phyloP scores from a whole-genome alignment of 805 yeast genomes.

The Hanseniaspora thailandica region DNA sequence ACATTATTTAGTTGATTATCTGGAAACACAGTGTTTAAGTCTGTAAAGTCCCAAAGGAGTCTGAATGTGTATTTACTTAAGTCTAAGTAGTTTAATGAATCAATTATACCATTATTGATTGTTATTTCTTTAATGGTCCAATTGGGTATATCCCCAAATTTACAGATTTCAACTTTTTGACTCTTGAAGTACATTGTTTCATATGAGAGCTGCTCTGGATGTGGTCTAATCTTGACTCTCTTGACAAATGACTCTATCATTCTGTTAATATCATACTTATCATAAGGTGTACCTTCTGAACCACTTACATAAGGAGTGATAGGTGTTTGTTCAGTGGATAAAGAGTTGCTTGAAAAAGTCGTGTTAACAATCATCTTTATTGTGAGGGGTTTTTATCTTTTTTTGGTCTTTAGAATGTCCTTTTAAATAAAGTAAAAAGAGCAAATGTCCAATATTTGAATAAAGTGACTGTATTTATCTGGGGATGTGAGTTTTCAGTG shows the following conservation, averaged over 20 bases:
- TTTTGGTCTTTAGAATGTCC: background rate
- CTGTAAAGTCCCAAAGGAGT: background rate
- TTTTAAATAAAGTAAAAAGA: background rate
- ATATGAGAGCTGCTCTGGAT: background rate
- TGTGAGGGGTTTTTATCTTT: background rate
- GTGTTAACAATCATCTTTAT: background rate
- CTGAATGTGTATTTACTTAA: background rate
- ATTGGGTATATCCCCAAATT: background rate
- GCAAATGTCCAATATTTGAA: no score
- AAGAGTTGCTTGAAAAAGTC: background rate
- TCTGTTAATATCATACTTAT: background rate
- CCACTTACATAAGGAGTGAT: background rate
- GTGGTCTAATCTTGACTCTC: background rate
- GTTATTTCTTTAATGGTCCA: slow-evolving; percentile 4
- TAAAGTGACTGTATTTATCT: no score
- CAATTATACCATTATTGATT: slow-evolving; percentile 4
- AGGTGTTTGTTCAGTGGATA: background rate
- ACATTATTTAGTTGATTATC: background rate
- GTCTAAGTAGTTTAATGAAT: background rate
- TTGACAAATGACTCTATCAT: background rate
- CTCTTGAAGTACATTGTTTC: background rate
- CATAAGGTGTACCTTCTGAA: background rate
- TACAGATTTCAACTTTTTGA: slow-evolving; percentile 10
- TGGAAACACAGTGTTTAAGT: background rate
- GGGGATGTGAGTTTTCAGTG: no score